Base-by-base conservation (phyloP, 768 basidiomycete species). In the Boletus tylopilopsis region DNA sequence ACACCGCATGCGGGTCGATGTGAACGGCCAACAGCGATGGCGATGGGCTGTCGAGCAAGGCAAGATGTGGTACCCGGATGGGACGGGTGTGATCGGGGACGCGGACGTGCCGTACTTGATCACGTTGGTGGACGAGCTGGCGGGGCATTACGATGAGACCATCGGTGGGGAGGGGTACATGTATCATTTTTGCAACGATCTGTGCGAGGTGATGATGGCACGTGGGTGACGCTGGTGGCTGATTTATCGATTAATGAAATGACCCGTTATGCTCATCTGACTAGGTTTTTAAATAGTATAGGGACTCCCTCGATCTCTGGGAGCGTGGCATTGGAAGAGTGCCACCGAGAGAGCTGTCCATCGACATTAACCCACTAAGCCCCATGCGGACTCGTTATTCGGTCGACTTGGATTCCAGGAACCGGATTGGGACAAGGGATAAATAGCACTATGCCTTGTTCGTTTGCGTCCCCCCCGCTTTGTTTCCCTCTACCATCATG, bases 1-100 rank as follows among this genome's bases (percentile, higher is more conserved):
- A 6, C 16, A 2, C 34, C 12, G 15, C 8, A n/a, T 24, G n/a
- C 21, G 16, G 30, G 43, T 19, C 25, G 38, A 43, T 21, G 9
- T 22, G 10, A 8, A n/a, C 6, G n/a, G n/a, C 50, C 18, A 19
- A 35, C 50, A 89, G 86, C 79, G 74, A 51, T 89, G 85, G 86
- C 81, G 80, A 62, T 88, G 86, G 86, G 85, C 85, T 1, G 71
- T 73, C 29, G 67, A 72, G 27, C 79, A 82, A 45, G 66, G 70
- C 6, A 73, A 72, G 50, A 59, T 74, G 49, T 85, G 82, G 82
- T 67, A 68, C 24, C 73, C 81, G 0, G 33, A 42, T 7, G 68
- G 58, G 9, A 44, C 54, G 21, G 82, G 82, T 0, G 70, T 72
- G 5, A 55, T 74, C 5, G 65, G 73, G 16, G 56, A 67, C 9